Base-by-base conservation (phyloP, 306 rosid species). In the Vicia faba region DNA sequence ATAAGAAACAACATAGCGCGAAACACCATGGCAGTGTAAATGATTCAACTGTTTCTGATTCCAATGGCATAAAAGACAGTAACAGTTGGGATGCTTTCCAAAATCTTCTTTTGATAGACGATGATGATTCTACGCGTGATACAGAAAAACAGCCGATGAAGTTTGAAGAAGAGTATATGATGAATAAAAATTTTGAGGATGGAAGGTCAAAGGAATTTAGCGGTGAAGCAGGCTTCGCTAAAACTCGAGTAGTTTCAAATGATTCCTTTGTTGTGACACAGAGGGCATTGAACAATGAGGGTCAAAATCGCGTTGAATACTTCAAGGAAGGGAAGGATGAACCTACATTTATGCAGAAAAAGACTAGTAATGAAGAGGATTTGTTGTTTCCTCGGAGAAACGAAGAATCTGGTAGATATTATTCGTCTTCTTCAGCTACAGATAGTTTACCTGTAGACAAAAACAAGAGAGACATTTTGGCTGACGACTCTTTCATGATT, bases 401-500 rank as follows among this genome's bases (percentile, higher is more conserved):
- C 66, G 82, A 70, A 43, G 85, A 75, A 75, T 73, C 87, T 5
- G 79, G 82, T 68, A 53, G 72, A 68, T 64, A 70, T 67, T 78
- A 75, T 65, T 75, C 66, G 62, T 54, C 80, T 43, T 75, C 92
- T 11, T 48, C 75, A 50, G 69, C 84, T 61, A 57, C 65, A 56
- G 77, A 75, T 14, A 3, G 40, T 44, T 58, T 58, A 64, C 66
- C 66, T 33, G 76, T 72, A 20, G 90, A 78, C 76, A 87, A 75
- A 51, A 82, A 68, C 75, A 89, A 78, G 71, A 93, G 75, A 67
- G 84, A 72, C 63, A 73, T 74, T 36, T 56, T 90, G 63, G 79
- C 70, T 4, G 99, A 93, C 71, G 99, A 93, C 78, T 93, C 97
- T 28, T 90, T 93, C 75, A 93, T 93, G 96, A 87, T 93, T 83